Conservation (phyloP, 208 protist genomes). For the Angomonas deanei region DNA sequence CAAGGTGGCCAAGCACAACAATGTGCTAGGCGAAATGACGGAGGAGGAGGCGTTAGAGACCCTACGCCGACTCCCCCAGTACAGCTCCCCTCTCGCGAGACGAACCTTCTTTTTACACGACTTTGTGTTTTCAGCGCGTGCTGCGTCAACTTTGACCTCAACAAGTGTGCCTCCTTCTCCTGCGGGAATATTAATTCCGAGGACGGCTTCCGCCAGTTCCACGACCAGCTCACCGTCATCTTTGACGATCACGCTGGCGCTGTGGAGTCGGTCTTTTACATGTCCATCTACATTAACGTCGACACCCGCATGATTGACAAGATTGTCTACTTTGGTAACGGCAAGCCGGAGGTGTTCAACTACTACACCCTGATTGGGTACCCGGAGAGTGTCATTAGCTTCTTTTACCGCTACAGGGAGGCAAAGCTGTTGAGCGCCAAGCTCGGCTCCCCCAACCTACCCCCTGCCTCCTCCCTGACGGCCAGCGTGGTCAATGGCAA, state of each 20-base stretch:
- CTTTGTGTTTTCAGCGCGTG: slow-evolving; percentile 59
- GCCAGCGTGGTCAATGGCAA: slow-evolving; percentile 26
- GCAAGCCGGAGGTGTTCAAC: slow-evolving; percentile 64
- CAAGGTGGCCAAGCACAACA: slow-evolving; percentile 8
- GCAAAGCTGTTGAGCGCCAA: not conserved
- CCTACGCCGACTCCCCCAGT: slow-evolving; percentile 32
- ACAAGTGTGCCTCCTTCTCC: slow-evolving; percentile 34
- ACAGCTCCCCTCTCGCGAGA: slow-evolving; percentile 34
- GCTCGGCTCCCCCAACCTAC: not conserved
- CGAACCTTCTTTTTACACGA: slow-evolving; percentile 55
- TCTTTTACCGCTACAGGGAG: slow-evolving; percentile 77
- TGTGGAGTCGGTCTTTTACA: slow-evolving; percentile 43
- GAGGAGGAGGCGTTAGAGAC: slow-evolving; percentile 1
- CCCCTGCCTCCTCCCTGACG: slow-evolving; percentile 22
- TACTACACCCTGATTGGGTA: slow-evolving; percentile 70
- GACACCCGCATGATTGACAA: slow-evolving; percentile 62
- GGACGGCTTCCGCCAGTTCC: slow-evolving; percentile 11
- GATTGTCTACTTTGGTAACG: slow-evolving; percentile 80
- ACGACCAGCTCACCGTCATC: not conserved
- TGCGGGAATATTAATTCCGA: slow-evolving; percentile 42
- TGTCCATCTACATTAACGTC: slow-evolving; percentile 69
- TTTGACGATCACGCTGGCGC: not conserved
- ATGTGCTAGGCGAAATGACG: not conserved
- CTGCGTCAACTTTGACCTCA: slow-evolving; percentile 34
- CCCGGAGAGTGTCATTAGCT: slow-evolving; percentile 77